These are phyloP conservation scores for Russula sp. DNA, from an alignment of 768 basidiomycete genomes.

Conservation along the genomic window DNA sequence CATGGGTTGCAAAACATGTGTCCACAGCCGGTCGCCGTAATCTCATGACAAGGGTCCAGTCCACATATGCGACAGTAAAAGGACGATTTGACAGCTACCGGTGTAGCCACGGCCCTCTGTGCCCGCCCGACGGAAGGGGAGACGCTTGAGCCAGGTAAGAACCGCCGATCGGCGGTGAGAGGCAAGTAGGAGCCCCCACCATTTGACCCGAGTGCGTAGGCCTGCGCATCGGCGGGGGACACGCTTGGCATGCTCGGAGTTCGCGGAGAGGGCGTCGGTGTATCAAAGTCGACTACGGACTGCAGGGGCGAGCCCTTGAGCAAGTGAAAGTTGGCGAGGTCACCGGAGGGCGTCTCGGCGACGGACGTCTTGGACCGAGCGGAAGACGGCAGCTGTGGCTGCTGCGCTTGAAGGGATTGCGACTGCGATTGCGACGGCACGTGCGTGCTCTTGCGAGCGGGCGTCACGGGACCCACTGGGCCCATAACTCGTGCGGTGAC, in stretches of 20 bases:
- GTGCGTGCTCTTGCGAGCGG: neutral
- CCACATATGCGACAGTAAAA: constrained; percentile 22
- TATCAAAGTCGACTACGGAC: constrained; percentile 19
- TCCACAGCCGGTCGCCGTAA: constrained; percentile 22
- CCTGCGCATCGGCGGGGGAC: constrained; percentile 13
- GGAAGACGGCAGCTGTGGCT: constrained; percentile 9
- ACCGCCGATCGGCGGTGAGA: neutral
- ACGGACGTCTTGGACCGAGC: constrained; percentile 16
- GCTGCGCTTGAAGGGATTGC: neutral
- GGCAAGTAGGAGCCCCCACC: neutral
- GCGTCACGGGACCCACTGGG: constrained; percentile 8
- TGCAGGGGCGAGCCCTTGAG: constrained; percentile 22
- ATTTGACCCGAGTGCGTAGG: neutral
- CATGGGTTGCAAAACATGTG: constrained; percentile 23
- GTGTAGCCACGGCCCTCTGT: neutral
- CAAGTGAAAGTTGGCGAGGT: constrained; percentile 23
- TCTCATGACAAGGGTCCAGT: constrained; percentile 20
- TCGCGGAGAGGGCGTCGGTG: constrained; percentile 22
- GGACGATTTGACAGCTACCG: neutral
- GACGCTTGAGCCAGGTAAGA: constrained; percentile 7
- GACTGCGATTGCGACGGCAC: neutral
- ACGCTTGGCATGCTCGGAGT: constrained; percentile 16
- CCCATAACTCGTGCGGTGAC: neutral
- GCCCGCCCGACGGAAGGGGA: constrained; percentile 13
- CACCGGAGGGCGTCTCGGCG: constrained; percentile 26